A percentile compares a stretch with the other conserved stretches of the same genome.
These are phyloP conservation scores for Carex kokanica DNA, from an alignment of 176 grass and related monocot genomes.

Conservation along the genomic window DNA sequence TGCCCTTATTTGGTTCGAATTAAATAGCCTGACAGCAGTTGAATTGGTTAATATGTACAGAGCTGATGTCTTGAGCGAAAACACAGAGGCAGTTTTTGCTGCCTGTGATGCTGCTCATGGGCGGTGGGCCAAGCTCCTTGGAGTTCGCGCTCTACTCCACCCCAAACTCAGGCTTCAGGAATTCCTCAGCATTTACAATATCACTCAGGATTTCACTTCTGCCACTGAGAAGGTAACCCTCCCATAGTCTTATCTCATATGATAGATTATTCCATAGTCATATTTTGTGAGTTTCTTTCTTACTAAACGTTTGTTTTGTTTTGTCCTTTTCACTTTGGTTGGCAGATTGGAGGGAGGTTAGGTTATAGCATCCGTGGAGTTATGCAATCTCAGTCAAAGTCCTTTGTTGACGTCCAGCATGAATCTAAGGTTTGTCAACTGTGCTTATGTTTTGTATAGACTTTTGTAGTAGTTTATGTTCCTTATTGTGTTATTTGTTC, in stretches of 20 bases:
- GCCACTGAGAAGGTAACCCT: slow-evolving; percentile 83
- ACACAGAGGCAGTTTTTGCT: slow-evolving; percentile 86
- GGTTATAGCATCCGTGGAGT: slow-evolving; percentile 97
- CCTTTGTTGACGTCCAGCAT: slow-evolving; percentile 98
- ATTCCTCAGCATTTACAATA: slow-evolving; percentile 88
- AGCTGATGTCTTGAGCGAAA: slow-evolving; percentile 96
- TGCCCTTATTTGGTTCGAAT: neutral
- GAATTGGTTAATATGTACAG: slow-evolving; percentile 42
- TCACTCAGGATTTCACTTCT: slow-evolving; percentile 90
- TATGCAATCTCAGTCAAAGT: slow-evolving; percentile 89
- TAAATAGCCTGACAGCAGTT: neutral
- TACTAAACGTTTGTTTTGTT: slow-evolving; percentile 5
- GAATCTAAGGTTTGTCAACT: slow-evolving; percentile 63
- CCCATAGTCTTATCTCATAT: slow-evolving; percentile 25
- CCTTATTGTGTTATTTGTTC: slow-evolving; percentile 24
- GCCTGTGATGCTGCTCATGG: slow-evolving; percentile 96
- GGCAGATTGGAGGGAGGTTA: slow-evolving; percentile 90
- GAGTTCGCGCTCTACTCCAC: slow-evolving; percentile 93
- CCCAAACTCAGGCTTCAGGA: slow-evolving; percentile 94
- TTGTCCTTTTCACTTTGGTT: slow-evolving; percentile 10
- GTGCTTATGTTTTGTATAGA: neutral
- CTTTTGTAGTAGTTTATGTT: slow-evolving; percentile 3
- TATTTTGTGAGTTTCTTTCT: neutral
- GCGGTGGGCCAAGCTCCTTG: slow-evolving; percentile 93
- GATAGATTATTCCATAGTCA: slow-evolving; percentile 8